These are phyloP conservation scores for Dipodascus geniculatus DNA, from an alignment of 805 yeast genomes.

Conservation along the genomic window DNA sequence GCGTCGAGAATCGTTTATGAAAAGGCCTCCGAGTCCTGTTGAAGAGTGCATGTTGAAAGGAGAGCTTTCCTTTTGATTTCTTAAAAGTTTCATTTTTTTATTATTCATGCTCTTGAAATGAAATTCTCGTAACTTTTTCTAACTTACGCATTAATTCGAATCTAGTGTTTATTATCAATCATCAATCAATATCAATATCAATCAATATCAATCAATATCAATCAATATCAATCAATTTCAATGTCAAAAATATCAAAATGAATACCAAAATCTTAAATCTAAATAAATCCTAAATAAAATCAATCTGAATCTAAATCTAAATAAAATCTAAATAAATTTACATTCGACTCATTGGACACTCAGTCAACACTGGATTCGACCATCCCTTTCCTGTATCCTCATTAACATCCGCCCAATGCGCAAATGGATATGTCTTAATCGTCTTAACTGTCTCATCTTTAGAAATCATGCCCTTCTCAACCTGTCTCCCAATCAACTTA, in stretches of 20 bases:
- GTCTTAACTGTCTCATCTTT: constrained; percentile 10
- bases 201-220: too few species aligned
- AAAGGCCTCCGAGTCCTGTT: constrained; percentile 23
- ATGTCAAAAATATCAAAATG: too few species aligned
- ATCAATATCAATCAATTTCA: too few species aligned
- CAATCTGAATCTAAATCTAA: too few species aligned
- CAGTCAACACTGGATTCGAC: constrained; percentile 24
- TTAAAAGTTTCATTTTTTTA: constrained; percentile 55
- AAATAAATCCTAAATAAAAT: too few species aligned
- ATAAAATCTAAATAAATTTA: not conserved
- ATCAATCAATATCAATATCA: too few species aligned
- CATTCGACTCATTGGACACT: not conserved
- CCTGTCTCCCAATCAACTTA: constrained; percentile 43
- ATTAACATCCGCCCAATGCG: constrained; percentile 32
- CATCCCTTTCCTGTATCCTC: constrained; percentile 32
- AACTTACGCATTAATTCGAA: too few species aligned
- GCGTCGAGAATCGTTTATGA: constrained; percentile 5
- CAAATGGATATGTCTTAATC: constrained; percentile 37
- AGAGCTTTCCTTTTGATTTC: constrained; percentile 24
- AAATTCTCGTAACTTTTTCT: too few species aligned
- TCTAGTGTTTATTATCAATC: too few species aligned
- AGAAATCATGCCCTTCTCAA: constrained; percentile 40
- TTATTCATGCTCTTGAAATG: too few species aligned
- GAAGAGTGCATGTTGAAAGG: constrained; percentile 27
- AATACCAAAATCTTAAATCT: too few species aligned